These are phyloP conservation scores for Mycena metata DNA, from an alignment of 768 basidiomycete genomes.

Conservation along the genomic window DNA sequence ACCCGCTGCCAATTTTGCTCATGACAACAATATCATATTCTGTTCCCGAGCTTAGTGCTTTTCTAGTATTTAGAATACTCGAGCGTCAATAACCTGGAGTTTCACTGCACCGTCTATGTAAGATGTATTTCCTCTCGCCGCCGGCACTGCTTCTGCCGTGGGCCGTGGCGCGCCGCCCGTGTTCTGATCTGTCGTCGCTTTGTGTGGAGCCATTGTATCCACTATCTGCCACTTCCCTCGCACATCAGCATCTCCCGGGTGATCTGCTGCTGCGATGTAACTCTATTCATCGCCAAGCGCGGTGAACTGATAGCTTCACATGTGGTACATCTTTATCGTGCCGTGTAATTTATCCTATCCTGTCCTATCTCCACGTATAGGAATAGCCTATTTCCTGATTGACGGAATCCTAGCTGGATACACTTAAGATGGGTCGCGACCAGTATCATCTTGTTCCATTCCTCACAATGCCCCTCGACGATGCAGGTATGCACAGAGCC, in stretches of 20 bases:
- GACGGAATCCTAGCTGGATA: background rate
- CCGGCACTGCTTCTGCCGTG: constrained; percentile 7
- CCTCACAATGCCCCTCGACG: constrained; percentile 14
- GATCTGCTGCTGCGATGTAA: constrained; percentile 21
- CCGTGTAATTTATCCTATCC: no score
- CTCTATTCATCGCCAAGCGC: constrained; percentile 17
- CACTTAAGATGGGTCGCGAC: constrained; percentile 2
- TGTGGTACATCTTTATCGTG: background rate
- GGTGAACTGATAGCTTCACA: constrained; percentile 17
- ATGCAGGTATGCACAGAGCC: constrained; percentile 17
- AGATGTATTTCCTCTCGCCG: background rate
- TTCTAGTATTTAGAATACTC: background rate
- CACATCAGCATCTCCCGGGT: constrained; percentile 14
- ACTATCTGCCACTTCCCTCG: constrained; percentile 18
- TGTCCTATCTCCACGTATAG: constrained; percentile 15
- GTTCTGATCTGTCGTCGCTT: constrained; percentile 14
- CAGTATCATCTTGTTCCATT: constrained; percentile 4
- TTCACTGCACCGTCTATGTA: constrained; percentile 1
- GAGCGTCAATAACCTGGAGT: constrained; percentile 7
- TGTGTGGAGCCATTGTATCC: constrained; percentile 13
- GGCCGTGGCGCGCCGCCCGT: constrained; percentile 3
- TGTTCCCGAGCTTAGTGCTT: background rate
- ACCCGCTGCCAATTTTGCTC: background rate
- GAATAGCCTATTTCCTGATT: constrained; percentile 14
- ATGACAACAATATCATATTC: background rate